phyloP scores from a whole-genome alignment of 441 rosid species.

The Geranium incanum region DNA sequence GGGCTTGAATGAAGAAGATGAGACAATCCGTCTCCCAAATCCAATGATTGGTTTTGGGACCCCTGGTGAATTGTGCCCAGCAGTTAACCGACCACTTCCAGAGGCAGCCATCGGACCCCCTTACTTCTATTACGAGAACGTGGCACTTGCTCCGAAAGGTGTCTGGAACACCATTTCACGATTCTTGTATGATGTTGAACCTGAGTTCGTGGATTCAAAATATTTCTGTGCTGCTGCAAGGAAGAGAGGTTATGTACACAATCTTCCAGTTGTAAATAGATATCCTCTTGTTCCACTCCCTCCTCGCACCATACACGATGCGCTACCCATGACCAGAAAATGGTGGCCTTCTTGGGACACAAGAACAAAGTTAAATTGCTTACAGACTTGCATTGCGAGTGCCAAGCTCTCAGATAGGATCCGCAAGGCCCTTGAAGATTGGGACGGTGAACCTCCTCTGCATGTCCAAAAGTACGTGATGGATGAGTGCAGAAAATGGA shows the following conservation, averaged over 20 bases:
- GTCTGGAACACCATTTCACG: constrained; percentile 78
- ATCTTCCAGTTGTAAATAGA: constrained; percentile 58
- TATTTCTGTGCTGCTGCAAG: constrained; percentile 78
- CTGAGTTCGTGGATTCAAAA: constrained; percentile 80
- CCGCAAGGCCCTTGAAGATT: constrained; percentile 43
- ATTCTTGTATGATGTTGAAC: constrained; percentile 53
- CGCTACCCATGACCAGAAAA: constrained; percentile 57
- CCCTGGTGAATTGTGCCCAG: constrained; percentile 37
- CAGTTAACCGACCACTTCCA: constrained; percentile 44
- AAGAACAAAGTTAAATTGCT: constrained; percentile 65
- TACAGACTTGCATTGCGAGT: constrained; percentile 56
- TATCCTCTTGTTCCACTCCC: constrained; percentile 65
- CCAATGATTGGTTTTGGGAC: constrained; percentile 92
- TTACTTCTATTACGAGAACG: constrained; percentile 78
- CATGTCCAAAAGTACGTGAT: constrained; percentile 42
- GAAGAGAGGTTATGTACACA: constrained; percentile 82
- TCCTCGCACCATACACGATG: constrained; percentile 56
- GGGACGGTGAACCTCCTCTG: constrained; percentile 48
- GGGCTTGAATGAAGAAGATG: constrained; percentile 34
- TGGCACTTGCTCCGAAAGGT: constrained; percentile 83
- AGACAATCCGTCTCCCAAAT: constrained; percentile 54
- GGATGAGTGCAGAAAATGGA: constrained; percentile 72
- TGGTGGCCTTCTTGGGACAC: constrained; percentile 94
- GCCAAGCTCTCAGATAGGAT: constrained; percentile 65
- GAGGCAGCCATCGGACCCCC: constrained; percentile 57